A percentile compares a stretch with the other conserved stretches of the same genome.
Evolutionary conservation across 495 filamentous ascomycete genomes (phyloP).

Genomic region (Cercophora scortea): DNA sequence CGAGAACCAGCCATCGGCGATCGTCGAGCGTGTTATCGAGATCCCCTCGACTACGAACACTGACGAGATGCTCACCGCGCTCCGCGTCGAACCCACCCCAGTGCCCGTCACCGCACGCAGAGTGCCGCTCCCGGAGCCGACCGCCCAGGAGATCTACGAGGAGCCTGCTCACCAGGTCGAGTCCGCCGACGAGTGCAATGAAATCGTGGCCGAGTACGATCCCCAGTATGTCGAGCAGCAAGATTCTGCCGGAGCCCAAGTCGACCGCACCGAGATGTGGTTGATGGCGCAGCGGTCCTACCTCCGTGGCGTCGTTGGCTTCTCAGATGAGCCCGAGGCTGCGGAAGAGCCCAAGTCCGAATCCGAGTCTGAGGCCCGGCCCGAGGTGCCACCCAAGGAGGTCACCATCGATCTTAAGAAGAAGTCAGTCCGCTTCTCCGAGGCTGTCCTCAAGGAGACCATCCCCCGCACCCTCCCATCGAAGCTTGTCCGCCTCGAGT

Average conservation of each 20-base stretch:
- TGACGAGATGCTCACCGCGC: conserved; percentile 62
- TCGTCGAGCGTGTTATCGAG: conserved; percentile 65
- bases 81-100: conserved; percentile 24
- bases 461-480: conserved; percentile 37
- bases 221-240: conserved; percentile 63
- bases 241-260: conserved; percentile 52
- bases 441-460: conserved; percentile 41
- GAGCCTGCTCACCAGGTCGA: conserved; percentile 29
- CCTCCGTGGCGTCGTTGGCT: conserved; percentile 61
- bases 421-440: conserved; percentile 72
- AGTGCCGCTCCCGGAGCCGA: conserved; percentile 18
- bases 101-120: conserved; percentile 21
- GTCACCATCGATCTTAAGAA: conserved; percentile 39
- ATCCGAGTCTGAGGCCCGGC: conserved; percentile 16
- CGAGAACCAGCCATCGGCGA: conserved; percentile 24
- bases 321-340: conserved; percentile 10
- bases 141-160: conserved; percentile 16
- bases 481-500: conserved; percentile 52
- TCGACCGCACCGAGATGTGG: conserved; percentile 79
- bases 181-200: conserved; percentile 43
- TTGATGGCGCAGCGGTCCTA: conserved; percentile 71
- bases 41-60: conserved; percentile 37
- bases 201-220: conserved; percentile 59
- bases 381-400: conserved; percentile 20
- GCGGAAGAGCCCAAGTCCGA: conserved; percentile 15